phyloP scores from a whole-genome alignment of 441 rosid species.

The Aleurites moluccanus region DNA sequence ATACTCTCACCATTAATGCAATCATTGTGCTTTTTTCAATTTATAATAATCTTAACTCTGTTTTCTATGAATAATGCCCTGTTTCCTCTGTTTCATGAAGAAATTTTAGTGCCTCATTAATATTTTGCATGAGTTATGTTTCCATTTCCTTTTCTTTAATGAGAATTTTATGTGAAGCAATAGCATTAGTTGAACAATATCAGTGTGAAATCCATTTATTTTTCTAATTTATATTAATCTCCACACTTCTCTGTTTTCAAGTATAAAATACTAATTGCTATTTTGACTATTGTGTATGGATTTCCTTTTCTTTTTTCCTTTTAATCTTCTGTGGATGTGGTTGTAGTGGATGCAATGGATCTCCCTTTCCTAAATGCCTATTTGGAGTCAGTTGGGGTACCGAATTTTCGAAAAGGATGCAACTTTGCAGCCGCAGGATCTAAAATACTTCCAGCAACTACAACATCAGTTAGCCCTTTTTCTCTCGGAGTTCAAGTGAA shows the following conservation, averaged over 20 bases:
- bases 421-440: constrained; percentile 49
- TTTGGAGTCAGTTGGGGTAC: constrained; percentile 45
- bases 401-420: constrained; percentile 36
- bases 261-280: neutral
- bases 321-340: neutral
- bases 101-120: neutral
- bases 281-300: neutral
- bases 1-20: neutral
- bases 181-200: neutral
- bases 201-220: neutral
- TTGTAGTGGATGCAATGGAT: constrained; percentile 39
- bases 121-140: neutral
- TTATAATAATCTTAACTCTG: neutral
- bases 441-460: constrained; percentile 37
- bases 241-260: constrained; percentile 1
- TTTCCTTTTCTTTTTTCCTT: neutral
- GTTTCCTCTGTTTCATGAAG: neutral
- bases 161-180: neutral
- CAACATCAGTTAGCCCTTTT: constrained; percentile 31
- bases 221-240: neutral
- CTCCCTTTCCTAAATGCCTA: constrained; percentile 37
- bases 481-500: constrained; percentile 43
- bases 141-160: neutral
- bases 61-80: neutral
- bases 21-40: neutral